A percentile compares a stretch with the other conserved stretches of the same genome.
Conservation (phyloP, 768 basidiomycete species). For the Lyophyllum semitale region DNA sequence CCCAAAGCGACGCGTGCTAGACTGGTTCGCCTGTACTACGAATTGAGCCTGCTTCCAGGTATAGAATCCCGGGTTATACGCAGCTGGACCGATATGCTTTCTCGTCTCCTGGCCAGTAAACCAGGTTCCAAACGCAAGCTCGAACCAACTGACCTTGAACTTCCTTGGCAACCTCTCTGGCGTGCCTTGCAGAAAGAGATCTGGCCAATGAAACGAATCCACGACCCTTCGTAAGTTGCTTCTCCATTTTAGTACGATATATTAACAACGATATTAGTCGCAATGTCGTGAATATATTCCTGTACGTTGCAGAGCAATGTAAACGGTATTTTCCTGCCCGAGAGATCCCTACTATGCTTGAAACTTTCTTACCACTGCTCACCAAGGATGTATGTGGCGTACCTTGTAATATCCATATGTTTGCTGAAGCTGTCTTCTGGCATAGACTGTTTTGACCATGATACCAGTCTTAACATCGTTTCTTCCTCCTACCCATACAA, state of each 20-base stretch:
- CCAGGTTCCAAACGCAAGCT: conserved; percentile 67
- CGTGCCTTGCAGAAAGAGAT: conserved; percentile 69
- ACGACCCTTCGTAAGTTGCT: conserved; percentile 55
- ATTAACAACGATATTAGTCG: conserved; percentile 37
- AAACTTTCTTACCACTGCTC: conserved; percentile 67
- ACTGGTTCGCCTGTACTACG: conserved; percentile 76
- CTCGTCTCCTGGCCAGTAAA: conserved; percentile 69
- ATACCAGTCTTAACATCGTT: conserved; percentile 78
- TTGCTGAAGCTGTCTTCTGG: background rate
- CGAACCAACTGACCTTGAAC: conserved; percentile 63
- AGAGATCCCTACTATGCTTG: conserved; percentile 72
- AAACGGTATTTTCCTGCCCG: conserved; percentile 66
- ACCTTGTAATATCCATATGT: background rate
- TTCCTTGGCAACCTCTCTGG: conserved; percentile 82
- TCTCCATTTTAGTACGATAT: background rate
- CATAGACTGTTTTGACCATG: conserved; percentile 68
- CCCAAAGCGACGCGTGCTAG: conserved; percentile 67
- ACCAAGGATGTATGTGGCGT: conserved; percentile 63
- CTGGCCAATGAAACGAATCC: conserved; percentile 66
- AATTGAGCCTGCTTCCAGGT: conserved; percentile 75
- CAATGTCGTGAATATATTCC: conserved; percentile 68
- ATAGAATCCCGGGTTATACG: conserved; percentile 71
- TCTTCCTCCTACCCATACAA: conserved; percentile 65
- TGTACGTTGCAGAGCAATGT: conserved; percentile 75
- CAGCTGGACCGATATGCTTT: conserved; percentile 79